Evolutionary conservation across 2,329 filamentous ascomycete genomes (phyloP).

Genomic region (Hypoxylon sp.): DNA sequence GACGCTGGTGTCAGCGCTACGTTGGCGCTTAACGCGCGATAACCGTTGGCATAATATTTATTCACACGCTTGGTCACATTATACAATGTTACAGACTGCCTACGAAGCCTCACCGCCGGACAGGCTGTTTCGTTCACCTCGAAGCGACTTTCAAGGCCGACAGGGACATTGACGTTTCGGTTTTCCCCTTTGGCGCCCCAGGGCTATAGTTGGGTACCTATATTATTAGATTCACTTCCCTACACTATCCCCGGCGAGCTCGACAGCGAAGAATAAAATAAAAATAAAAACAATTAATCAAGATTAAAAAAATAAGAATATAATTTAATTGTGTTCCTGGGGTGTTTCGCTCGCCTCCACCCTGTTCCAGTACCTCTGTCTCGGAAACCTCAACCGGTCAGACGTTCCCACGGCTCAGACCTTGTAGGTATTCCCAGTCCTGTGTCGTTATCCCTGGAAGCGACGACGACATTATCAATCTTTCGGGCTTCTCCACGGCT

Average conservation of each 20-base stretch:
- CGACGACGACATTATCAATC: conserved; percentile 29
- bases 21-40: conserved; percentile 15
- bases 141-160: conserved; percentile 7
- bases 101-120: neutral
- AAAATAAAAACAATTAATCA: conserved; percentile 20
- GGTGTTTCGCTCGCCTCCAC: conserved; percentile 5
- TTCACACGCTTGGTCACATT: conserved; percentile 10
- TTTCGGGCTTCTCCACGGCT: conserved; percentile 17
- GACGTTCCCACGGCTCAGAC: conserved; percentile 4
- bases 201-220: conserved; percentile 4
- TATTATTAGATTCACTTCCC: conserved; percentile 12
- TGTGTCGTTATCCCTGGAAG: conserved; percentile 20
- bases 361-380: conserved; percentile 10
- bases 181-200: conserved; percentile 2
- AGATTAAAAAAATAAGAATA: conserved; percentile 22
- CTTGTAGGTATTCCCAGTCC: conserved; percentile 2
- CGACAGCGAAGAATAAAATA: conserved; percentile 5
- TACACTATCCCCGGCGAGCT: neutral
- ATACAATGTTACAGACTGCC: neutral
- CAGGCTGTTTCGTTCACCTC: neutral
- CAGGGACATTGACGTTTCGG: neutral
- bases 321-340: conserved; percentile 16
- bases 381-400: conserved; percentile 21
- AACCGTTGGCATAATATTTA: conserved; percentile 15
- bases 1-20: conserved; percentile 8